Evolutionary conservation across 2,329 filamentous ascomycete species (phyloP), one percentile per base, ranked within the genome.

Genomic region (Penicillium sp.): DNA sequence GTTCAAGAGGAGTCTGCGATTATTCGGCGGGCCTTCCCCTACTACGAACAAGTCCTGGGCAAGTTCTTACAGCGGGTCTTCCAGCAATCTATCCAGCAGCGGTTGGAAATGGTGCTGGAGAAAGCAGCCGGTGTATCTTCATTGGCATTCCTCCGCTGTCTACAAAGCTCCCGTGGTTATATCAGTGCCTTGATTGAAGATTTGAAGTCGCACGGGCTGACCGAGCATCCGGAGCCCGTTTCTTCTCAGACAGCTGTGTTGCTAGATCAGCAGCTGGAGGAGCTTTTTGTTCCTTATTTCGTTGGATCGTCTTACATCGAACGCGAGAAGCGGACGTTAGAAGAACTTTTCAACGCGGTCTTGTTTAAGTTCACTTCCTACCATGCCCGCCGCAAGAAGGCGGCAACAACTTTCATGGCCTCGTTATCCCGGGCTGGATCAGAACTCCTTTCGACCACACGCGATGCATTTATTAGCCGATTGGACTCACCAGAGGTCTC

Each of bases 281-380:
- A 88, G 59, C 76, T 88, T 1, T 88, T 88, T 65, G 83, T 87
- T 4, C 85, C 85, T 0, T 88, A 88, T 69, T 86, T 88, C 63
- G 81, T 84, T 12, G 85, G 86, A 6, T 84, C 84, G 0, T 85
- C 84, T 12, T 88, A 88, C 65, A 86, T 87, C 62, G 85, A 88
- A 69, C 79, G 84, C 49, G 85, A 88, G 67, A 86, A 84, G 71
- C 81, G 81, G 61, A 87, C 84, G 58, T 75, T 94, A 49, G 90
- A 93, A 69, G 90, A 93, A 71, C 77, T 93, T 63, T 92, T 96
- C 77, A 93, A 91, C 54, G 96, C 94, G 0, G 78, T 99, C 54
- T 84, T 97, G 5, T 96, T 99, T 84, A 96, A 95, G 68, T 99
- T 94, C 71, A 95, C 91, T 17, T 89, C 95, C n/a, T 97, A 93